These are phyloP conservation scores for Melaleuca alternifolia DNA, from an alignment of 345 rosid genomes.

Conservation along the genomic window DNA sequence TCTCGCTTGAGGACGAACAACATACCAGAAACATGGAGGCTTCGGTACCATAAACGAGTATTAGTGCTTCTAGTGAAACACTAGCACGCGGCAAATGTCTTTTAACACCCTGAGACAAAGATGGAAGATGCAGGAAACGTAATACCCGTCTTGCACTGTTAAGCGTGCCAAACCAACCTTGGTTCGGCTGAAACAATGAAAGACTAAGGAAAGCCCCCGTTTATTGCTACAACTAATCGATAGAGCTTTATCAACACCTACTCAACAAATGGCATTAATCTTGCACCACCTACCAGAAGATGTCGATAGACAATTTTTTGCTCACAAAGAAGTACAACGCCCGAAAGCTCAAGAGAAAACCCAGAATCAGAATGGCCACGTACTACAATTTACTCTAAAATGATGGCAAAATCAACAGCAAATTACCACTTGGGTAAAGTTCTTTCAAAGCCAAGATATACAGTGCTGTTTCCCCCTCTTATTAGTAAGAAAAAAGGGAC, in stretches of 20 bases:
- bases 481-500: conserved; percentile 22
- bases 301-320: neutral
- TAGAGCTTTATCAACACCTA: neutral
- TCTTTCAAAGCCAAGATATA: conserved; percentile 20
- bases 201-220: neutral
- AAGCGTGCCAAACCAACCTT: neutral
- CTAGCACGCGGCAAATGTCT: neutral
- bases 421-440: neutral
- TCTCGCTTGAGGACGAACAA: neutral
- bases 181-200: neutral
- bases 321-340: neutral
- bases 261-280: neutral
- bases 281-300: neutral
- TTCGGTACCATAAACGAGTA: neutral
- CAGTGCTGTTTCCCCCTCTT: conserved; percentile 29
- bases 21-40: neutral
- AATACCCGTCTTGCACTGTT: neutral
- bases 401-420: neutral
- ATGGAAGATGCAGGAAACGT: neutral
- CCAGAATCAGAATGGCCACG: neutral
- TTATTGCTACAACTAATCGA: neutral
- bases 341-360: neutral
- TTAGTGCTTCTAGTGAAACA: neutral
- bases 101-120: neutral
- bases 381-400: neutral